Evolutionary conservation across 2,329 filamentous ascomycete genomes (phyloP), one percentile per base, ranked within the genome.

Genomic region (Claviceps sp.): DNA sequence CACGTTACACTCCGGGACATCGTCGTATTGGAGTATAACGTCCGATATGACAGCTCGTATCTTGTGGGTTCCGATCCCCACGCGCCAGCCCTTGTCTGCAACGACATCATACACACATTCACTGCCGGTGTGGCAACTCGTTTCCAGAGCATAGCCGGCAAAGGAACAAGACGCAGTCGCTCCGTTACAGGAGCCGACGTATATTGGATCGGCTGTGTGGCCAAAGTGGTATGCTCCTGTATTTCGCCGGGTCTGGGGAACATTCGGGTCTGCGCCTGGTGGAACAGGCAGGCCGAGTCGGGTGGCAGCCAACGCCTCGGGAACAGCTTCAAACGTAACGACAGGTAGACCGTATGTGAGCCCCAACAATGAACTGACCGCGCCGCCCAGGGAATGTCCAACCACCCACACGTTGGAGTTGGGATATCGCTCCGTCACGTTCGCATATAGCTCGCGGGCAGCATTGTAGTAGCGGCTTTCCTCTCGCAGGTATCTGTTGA

Each of bases 91-190:
- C 62, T 91, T 84, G 64, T 96, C 89, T 37, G 78, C 82, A 30
- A 97, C 91, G 0, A 93, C 93, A 61, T 98, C 91, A 63, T 95
- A 98, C 1, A 86, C 80, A 61, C 93, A 97, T 64, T 93, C 85
- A 50, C 79, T 78, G 7, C 93, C 93, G 0, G 88, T 86, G 61
- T 97, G 93, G 60, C 93, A 98, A n/a, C 84, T 77, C 13, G 88
- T 86, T 67, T 98, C 89, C 74, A 98, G 78, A 1, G 93, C 90
- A 65, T 97, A 98, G 0, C 93, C 93, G 1, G 83, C 91, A 61
- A 95, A 82, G 0, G 90, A 93, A 67, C 93, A 97, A 11, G 85
- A 82, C 2, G 91, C 90, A 2, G 87, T 89, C 2, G 87, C 88
- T 37, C 86, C 87, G 61, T 95, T 96, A 69, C 93, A 97, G 0